These are phyloP conservation scores for Elongisporangium undulatum DNA, from an alignment of 352 stramenopile species.

Conservation along the genomic window DNA sequence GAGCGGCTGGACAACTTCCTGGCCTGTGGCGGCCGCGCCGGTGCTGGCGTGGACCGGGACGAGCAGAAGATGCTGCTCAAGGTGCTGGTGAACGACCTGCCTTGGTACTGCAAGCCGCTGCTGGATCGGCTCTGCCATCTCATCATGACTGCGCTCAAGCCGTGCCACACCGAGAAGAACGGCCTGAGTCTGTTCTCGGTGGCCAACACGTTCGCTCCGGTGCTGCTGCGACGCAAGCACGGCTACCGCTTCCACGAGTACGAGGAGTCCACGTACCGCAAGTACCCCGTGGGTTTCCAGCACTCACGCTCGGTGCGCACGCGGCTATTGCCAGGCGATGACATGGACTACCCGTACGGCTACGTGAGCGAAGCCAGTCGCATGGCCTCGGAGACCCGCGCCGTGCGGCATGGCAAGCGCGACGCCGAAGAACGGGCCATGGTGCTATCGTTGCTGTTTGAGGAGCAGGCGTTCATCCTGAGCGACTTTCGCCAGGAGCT, in stretches of 20 bases:
- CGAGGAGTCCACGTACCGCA: conserved; percentile 57
- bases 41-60: conserved; percentile 33
- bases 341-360: conserved; percentile 28
- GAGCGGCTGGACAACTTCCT: conserved; percentile 72
- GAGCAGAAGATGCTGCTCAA: conserved; percentile 58
- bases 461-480: conserved; percentile 49
- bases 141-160: conserved; percentile 53
- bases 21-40: conserved; percentile 28
- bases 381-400: conserved; percentile 27
- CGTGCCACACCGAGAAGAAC: conserved; percentile 57
- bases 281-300: conserved; percentile 73
- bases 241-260: conserved; percentile 61
- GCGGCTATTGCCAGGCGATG: conserved; percentile 38
- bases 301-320: conserved; percentile 40
- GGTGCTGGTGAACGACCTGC: conserved; percentile 76
- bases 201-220: conserved; percentile 55
- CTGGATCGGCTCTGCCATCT: conserved; percentile 70
- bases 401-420: conserved; percentile 46
- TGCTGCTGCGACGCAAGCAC: conserved; percentile 55
- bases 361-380: conserved; percentile 30
- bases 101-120: conserved; percentile 76
- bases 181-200: conserved; percentile 64
- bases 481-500: conserved; percentile 62
- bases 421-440: conserved; percentile 66
- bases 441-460: conserved; percentile 59